Evolutionary conservation across 169 alveolate species (phyloP), one percentile per base, ranked within the genome.

Genomic region (Eimeria maxima): DNA sequence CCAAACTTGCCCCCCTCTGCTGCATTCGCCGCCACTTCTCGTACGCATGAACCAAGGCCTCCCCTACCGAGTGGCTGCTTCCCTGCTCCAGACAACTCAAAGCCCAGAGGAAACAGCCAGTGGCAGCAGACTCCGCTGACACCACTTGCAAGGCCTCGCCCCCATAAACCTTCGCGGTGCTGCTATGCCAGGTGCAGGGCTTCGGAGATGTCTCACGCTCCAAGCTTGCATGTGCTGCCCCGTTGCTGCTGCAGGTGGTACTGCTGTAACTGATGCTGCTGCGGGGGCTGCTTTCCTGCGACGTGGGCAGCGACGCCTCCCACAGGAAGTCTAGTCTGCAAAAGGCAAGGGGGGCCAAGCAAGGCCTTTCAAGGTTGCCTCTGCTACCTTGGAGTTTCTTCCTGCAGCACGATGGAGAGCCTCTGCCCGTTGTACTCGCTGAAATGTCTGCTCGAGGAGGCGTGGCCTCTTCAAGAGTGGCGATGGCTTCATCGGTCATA

Each of bases 31-130:
- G 55, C 91, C 91, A 83, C 74, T 16, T 50, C 27, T 83, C 91
- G 74, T 83, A 83, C 11, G 71, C 91, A 22, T 67, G 47, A 55
- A 55, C 55, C 76, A 83, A 53, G 27, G 91, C 91, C 63, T 29
- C 44, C 74, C 91, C 91, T 13, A 83, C 91, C 7, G 91, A 47
- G 74, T 83, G 91, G 55, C 91, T 83, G 74, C 91, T 83, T 24
- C 91, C 91, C 74, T 83, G 91, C 76, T 83, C 91, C 29, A 83
- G 76, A 29, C 57, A 83, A 45, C 91, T 83, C 91, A 83, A 29
- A 24, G 91, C 91, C 91, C 91, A 83, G 6, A 83, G 50, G 50
- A 83, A 50, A 76, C 91, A 83, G 55, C 91, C 42, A n/a, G 91
- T 24, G 1, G 60, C 91, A 33, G 65, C 74, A 2, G 44, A 29